phyloP scores from a whole-genome alignment of 2,329 filamentous ascomycete genomes.

The Alternaria sp. region DNA sequence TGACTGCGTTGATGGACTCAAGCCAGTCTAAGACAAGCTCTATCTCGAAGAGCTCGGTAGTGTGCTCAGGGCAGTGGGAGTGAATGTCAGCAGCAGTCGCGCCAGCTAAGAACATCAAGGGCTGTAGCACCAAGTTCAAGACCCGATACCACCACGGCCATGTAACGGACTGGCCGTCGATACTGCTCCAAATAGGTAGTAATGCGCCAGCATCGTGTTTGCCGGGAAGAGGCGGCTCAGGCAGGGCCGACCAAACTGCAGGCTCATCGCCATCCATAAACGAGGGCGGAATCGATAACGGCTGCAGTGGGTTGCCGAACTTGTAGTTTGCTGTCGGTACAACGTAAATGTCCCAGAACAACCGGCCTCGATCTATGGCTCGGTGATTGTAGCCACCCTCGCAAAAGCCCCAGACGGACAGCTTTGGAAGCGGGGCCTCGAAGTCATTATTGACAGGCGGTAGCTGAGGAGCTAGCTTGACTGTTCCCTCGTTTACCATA shows the following conservation, averaged over 20 bases:
- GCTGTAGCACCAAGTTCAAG: constrained; percentile 68
- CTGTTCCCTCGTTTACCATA: constrained; percentile 66
- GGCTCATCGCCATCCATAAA: constrained; percentile 14
- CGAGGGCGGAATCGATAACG: constrained; percentile 47
- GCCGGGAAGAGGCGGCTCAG: constrained; percentile 41
- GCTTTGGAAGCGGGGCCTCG: constrained; percentile 51
- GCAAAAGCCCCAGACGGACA: constrained; percentile 72
- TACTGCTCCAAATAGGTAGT: constrained; percentile 76
- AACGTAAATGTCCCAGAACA: constrained; percentile 70
- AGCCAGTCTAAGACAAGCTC: constrained; percentile 47
- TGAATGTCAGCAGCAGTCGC: constrained; percentile 63
- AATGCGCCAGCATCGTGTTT: constrained; percentile 53
- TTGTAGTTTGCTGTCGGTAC: constrained; percentile 67
- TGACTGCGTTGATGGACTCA: constrained; percentile 34
- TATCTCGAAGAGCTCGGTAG: constrained; percentile 45
- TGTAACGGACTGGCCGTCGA: constrained; percentile 67
- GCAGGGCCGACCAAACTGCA: constrained; percentile 32
- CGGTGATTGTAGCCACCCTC: constrained; percentile 76
- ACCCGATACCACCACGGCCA: constrained; percentile 70
- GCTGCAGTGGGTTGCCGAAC: constrained; percentile 62
- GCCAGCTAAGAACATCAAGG: constrained; percentile 69
- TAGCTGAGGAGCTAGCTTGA: constrained; percentile 63
- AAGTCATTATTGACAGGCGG: constrained; percentile 64
- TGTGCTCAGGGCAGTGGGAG: constrained; percentile 44
- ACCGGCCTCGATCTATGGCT: constrained; percentile 70